These are phyloP conservation scores for Ophiostoma sp. DNA, from an alignment of 2,329 filamentous ascomycete genomes.

Conservation along the genomic window DNA sequence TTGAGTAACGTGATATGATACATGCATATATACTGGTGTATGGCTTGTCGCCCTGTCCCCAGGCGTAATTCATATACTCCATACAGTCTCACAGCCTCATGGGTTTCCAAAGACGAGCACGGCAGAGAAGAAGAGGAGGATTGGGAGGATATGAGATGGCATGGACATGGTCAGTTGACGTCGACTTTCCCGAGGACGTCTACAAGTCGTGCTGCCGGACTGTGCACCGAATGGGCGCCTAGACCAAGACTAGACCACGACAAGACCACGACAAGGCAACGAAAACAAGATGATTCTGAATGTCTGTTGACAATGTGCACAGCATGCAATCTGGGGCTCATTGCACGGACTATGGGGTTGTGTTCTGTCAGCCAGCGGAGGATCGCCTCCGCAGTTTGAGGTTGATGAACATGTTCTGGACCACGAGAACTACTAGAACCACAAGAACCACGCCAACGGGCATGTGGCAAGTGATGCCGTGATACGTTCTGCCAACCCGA, in stretches of 20 bases:
- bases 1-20: not conserved
- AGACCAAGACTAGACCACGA: not conserved
- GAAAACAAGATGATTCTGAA: not conserved
- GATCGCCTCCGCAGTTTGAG: not conserved
- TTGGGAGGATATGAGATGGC: not conserved
- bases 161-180: not conserved
- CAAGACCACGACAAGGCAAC: no score
- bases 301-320: not conserved
- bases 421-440: not conserved
- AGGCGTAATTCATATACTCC: constrained; percentile 16
- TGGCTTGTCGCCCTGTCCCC: not conserved
- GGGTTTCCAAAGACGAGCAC: constrained; percentile 23
- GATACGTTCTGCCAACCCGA: not conserved
- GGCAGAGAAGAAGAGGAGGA: constrained; percentile 7
- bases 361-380: not conserved
- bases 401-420: not conserved
- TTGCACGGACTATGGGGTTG: not conserved
- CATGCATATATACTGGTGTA: not conserved
- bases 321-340: not conserved
- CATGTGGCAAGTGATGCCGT: not conserved
- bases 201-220: not conserved
- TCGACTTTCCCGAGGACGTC: no score
- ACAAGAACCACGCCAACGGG: not conserved
- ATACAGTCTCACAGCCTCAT: constrained; percentile 22
- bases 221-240: not conserved